These are phyloP conservation scores for Mucor mucedo DNA, from an alignment of 371 early-diverging fungal genomes.

Conservation along the genomic window DNA sequence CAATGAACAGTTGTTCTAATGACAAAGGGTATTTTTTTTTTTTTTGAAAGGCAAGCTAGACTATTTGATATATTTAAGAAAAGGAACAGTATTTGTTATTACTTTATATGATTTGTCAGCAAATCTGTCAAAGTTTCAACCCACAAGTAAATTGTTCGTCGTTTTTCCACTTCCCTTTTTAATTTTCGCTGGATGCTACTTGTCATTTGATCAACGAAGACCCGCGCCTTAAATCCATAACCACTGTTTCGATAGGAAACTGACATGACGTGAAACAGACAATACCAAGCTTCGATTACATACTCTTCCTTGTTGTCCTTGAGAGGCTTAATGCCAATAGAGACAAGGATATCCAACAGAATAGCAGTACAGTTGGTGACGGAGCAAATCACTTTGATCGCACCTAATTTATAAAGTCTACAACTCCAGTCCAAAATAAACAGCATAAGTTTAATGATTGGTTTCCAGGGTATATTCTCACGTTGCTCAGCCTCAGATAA, in stretches of 20 bases:
- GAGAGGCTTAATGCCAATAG: slow-evolving; percentile 18
- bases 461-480: slow-evolving; percentile 4
- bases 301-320: background rate
- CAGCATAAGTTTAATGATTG: slow-evolving; percentile 13
- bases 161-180: slow-evolving; percentile 2
- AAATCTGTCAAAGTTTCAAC: slow-evolving; percentile 7
- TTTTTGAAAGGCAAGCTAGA: too few species aligned
- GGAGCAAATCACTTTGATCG: slow-evolving; percentile 13
- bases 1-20: too few species aligned
- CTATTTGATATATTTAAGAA: too few species aligned
- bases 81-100: too few species aligned
- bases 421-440: slow-evolving; percentile 31
- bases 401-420: slow-evolving; percentile 22
- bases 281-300: slow-evolving; percentile 26
- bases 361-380: slow-evolving; percentile 13
- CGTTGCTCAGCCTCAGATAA: background rate
- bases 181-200: slow-evolving; percentile 7
- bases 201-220: slow-evolving; percentile 15
- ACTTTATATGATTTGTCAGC: too few species aligned
- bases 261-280: slow-evolving; percentile 24
- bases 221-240: slow-evolving; percentile 13
- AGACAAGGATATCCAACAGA: slow-evolving; percentile 20
- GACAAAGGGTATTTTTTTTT: too few species aligned
- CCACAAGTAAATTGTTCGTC: slow-evolving; percentile 17
- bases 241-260: slow-evolving; percentile 15